Conservation (phyloP, 441 rosid genomes). For the Euphorbia schlechtendalii region DNA sequence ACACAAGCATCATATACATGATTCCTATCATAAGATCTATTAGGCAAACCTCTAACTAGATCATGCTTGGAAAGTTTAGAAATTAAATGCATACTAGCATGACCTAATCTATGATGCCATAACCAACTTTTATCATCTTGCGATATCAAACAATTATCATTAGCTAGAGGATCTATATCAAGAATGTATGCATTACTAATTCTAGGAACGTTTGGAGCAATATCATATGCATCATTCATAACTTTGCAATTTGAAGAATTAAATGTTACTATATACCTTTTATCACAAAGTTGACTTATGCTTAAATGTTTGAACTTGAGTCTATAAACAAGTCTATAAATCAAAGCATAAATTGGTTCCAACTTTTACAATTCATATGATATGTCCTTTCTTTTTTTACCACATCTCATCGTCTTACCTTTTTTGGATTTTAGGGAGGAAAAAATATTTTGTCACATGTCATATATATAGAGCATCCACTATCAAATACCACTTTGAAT, state of each 20-base stretch:
- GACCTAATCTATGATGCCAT: not conserved
- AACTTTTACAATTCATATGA: too few relatives aligned
- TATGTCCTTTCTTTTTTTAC: too few relatives aligned
- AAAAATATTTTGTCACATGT: too few relatives aligned
- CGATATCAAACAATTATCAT: not conserved
- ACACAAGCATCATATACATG: too few relatives aligned
- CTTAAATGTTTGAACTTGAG: too few relatives aligned
- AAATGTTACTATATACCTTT: not conserved
- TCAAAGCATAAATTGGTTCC: too few relatives aligned
- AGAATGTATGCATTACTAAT: not conserved
- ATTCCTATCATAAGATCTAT: not conserved
- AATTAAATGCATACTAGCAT: not conserved
- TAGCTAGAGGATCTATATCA: not conserved
- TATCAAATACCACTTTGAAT: not conserved
- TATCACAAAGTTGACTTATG: too few relatives aligned
- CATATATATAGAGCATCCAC: not conserved
- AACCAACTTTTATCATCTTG: not conserved
- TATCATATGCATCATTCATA: not conserved
- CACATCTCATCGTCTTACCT: not conserved
- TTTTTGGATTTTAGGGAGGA: not conserved
- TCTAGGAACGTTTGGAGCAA: not conserved
- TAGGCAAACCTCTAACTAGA: not conserved
- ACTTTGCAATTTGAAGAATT: not conserved
- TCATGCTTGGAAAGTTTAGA: not conserved
- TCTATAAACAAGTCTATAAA: too few relatives aligned